These are phyloP conservation scores for Yarrowia alimentaria DNA, from an alignment of 805 yeast species.

Conservation along the genomic window DNA sequence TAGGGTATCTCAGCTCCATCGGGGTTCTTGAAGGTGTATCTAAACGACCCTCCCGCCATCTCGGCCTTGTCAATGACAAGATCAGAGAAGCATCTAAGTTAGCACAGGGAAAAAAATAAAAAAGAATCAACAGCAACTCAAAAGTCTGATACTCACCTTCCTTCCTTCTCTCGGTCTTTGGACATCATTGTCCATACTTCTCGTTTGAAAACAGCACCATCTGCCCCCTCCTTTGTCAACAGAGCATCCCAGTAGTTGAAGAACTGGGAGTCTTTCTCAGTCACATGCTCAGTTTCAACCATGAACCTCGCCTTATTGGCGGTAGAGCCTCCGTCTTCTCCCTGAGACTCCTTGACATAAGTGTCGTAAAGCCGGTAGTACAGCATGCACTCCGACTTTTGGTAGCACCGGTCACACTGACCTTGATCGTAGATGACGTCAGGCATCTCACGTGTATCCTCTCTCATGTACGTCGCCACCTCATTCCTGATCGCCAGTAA, in stretches of 20 bases:
- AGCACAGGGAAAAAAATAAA: no score
- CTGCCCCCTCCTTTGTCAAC: conserved; percentile 70
- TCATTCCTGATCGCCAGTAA: conserved; percentile 71
- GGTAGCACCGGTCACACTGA: conserved; percentile 53
- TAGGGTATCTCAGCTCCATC: conserved; percentile 15
- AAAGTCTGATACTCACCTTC: conserved; percentile 55
- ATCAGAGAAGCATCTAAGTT: conserved; percentile 44
- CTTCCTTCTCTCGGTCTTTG: conserved; percentile 60
- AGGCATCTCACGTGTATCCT: conserved; percentile 39
- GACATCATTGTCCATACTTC: conserved; percentile 69
- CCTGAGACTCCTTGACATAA: conserved; percentile 56
- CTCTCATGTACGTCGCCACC: conserved; percentile 54
- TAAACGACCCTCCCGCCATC: conserved; percentile 3
- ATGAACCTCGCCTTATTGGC: conserved; percentile 25
- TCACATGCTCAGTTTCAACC: conserved; percentile 49
- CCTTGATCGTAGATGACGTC: conserved; percentile 30
- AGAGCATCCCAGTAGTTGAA: conserved; percentile 71
- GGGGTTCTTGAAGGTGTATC: conserved; percentile 9
- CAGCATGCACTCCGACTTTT: conserved; percentile 61
- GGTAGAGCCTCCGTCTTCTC: conserved; percentile 39
- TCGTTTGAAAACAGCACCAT: conserved; percentile 50
- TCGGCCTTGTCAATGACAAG: conserved; percentile 27
- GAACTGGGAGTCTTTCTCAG: conserved; percentile 50
- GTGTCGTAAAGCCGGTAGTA: conserved; percentile 53
- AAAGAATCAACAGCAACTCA: no score